A percentile compares a stretch with the other conserved stretches of the same genome.
Conservation (phyloP, 495 filamentous ascomycete genomes). For the Aspergillus heteromorphus region DNA sequence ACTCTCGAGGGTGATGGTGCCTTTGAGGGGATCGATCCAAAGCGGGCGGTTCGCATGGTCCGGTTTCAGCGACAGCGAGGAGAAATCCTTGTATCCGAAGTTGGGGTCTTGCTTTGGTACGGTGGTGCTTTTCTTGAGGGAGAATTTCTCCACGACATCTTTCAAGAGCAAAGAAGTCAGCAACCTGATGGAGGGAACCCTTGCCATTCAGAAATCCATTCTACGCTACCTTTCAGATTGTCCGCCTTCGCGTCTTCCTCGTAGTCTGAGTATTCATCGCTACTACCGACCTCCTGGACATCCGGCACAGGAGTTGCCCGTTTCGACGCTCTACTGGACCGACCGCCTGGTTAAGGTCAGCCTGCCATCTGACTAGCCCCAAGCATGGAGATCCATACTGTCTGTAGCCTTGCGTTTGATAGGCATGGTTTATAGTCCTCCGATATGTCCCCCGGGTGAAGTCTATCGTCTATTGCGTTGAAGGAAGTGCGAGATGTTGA, state of each 20-base stretch:
- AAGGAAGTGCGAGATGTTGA: neutral
- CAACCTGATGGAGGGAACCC: neutral
- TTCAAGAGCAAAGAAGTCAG: constrained; percentile 17
- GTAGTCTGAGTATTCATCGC: constrained; percentile 65
- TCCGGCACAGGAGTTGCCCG: constrained; percentile 63
- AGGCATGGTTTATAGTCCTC: constrained; percentile 49
- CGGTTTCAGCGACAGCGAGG: constrained; percentile 71
- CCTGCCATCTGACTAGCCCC: constrained; percentile 18
- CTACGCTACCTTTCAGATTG: constrained; percentile 44
- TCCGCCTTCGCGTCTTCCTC: constrained; percentile 44
- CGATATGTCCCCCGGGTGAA: constrained; percentile 2
- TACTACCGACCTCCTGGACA: constrained; percentile 62
- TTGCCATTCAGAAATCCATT: constrained; percentile 13
- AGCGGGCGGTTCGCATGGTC: constrained; percentile 86
- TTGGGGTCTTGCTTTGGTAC: constrained; percentile 40
- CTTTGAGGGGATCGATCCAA: constrained; percentile 82
- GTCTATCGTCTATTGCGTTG: constrained; percentile 16
- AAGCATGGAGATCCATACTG: constrained; percentile 33
- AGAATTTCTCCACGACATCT: constrained; percentile 64
- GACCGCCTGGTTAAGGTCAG: constrained; percentile 44
- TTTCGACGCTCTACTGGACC: constrained; percentile 55
- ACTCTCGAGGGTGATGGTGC: constrained; percentile 89
- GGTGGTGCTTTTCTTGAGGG: constrained; percentile 37
- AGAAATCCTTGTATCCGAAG: constrained; percentile 74
- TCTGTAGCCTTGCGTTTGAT: constrained; percentile 72